A percentile compares a stretch with the other conserved stretches of the same genome.
phyloP scores from a whole-genome alignment of 768 basidiomycete genomes.

The Suillus americanus region DNA sequence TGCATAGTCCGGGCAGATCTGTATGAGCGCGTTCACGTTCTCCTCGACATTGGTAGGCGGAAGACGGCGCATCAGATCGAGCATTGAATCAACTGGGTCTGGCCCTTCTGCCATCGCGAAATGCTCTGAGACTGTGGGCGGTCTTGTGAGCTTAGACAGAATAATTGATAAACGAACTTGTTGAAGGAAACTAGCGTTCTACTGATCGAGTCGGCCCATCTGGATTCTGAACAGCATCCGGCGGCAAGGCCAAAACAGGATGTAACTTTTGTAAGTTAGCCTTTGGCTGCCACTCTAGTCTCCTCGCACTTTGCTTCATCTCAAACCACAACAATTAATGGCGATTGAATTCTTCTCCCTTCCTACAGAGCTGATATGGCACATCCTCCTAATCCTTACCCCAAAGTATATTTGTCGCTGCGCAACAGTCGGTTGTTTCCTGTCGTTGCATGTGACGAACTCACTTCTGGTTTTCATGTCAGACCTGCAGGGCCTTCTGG shows the following conservation, averaged over 20 bases:
- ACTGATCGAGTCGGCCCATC: background rate
- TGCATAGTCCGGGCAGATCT: conserved; percentile 87
- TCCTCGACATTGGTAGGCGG: conserved; percentile 87
- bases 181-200: background rate
- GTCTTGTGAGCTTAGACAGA: background rate
- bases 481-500: background rate
- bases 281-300: no score
- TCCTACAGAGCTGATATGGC: background rate
- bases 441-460: background rate
- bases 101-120: conserved; percentile 43
- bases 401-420: background rate
- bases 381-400: background rate
- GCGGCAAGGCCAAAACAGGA: background rate
- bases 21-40: conserved; percentile 80
- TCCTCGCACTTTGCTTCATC: no score
- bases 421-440: background rate
- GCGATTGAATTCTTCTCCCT: background rate
- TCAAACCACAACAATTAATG: background rate
- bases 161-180: background rate
- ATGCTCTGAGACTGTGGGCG: background rate
- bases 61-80: conserved; percentile 94
- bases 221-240: background rate
- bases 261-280: background rate
- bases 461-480: background rate
- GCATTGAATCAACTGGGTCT: conserved; percentile 87